A percentile compares a stretch with the other conserved stretches of the same genome.
Evolutionary conservation across 1,284 basidiomycete species (phyloP).

Genomic region (Leucoagaricus sp.): DNA sequence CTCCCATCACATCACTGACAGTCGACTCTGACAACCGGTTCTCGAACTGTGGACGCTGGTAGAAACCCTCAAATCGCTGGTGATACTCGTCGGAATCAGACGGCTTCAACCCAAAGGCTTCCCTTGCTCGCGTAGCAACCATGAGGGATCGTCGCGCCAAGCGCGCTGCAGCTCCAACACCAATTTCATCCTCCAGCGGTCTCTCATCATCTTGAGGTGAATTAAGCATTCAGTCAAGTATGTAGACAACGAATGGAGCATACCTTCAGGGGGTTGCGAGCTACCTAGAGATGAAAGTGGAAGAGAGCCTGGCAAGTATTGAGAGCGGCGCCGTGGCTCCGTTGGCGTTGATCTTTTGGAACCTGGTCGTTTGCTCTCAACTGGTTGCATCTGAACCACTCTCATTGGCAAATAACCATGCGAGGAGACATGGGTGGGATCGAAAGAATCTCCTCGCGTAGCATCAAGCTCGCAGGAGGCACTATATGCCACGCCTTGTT

Average conservation of each 20-base stretch:
- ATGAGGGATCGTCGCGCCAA: slow-evolving; percentile 39
- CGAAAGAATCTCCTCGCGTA: neutral
- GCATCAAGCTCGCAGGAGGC: neutral
- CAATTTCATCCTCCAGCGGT: neutral
- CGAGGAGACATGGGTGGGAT: neutral
- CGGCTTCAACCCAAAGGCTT: slow-evolving; percentile 48
- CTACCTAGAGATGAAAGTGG: neutral
- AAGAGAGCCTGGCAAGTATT: neutral
- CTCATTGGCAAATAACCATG: neutral
- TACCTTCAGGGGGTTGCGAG: neutral
- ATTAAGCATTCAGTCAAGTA: neutral
- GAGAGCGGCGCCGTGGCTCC: neutral
- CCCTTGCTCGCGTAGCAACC: slow-evolving; percentile 44
- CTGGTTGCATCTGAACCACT: neutral
- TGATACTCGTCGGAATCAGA: slow-evolving; percentile 35
- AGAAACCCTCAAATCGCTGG: slow-evolving; percentile 8
- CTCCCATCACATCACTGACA: neutral
- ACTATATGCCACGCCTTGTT: slow-evolving; percentile 10
- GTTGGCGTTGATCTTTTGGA: neutral
- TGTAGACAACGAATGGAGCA: neutral
- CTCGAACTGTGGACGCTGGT: neutral
- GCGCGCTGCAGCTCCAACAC: slow-evolving; percentile 28
- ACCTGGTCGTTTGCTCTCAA: neutral
- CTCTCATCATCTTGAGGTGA: neutral
- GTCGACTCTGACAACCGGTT: neutral